Evolutionary conservation across 1,284 basidiomycete genomes (phyloP), one percentile per base, ranked within the genome.

Genomic region (Moesziomyces globuligerus): DNA sequence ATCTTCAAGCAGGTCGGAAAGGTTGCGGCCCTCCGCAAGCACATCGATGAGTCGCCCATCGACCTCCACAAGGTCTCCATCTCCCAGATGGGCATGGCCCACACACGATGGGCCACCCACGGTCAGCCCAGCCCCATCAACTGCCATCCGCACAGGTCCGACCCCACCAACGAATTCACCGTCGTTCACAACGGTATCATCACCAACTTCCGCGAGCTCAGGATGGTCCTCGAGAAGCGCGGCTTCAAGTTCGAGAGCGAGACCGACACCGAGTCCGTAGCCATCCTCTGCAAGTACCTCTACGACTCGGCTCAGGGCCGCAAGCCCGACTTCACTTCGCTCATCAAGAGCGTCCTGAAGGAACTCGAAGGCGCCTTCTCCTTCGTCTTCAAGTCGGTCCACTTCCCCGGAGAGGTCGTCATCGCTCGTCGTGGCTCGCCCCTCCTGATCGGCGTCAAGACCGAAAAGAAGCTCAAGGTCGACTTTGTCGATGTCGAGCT

Each of bases 91-190:
- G 93, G 93, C 48, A 98, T 99, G 85, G 96, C 95, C 24, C 96
- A 99, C 86, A 99, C 96, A 17, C 93, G 96, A 71, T 99, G 96
- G 96, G 96, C 96, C 3, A 99, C 96, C n/a, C 96, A 99, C 83
- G 96, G 96, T 65, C 89, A 90, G 48, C 84, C 81, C 4, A 91
- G 89, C 26, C 87, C 90, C 51, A 83, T 87, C 78, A 99, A 98
- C 86, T 98, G 95, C 85, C 96, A 99, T 85, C 96, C 96, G 61
- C 89, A 98, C 83, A 90, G 90, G 76, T 92, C 91, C 36, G 94
- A 97, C 83, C 86, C 88, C 32, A 87, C 72, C 52, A 86, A 86
- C 71, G 94, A 98, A 81, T 98, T 99, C 85, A 89, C 89, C 61
- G 86, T 98, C 76, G 94, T 98, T 40, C 96, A 99, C 88, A 98